phyloP scores from a whole-genome alignment of 2,329 filamentous ascomycete species.

The Botrytis squamosa region DNA sequence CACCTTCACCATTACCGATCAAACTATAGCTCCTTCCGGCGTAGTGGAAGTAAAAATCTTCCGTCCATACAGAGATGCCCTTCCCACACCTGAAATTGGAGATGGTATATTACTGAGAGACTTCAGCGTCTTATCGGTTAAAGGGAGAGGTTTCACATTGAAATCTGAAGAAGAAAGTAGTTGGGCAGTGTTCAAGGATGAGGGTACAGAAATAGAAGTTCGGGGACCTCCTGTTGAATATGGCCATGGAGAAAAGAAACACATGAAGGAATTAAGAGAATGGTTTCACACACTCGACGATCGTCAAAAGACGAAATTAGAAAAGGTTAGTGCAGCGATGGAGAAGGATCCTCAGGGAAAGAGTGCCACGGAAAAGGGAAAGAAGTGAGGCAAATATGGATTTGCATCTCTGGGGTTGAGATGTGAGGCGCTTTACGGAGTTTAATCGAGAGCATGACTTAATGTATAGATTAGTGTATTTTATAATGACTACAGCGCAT shows the following conservation, averaged over 20 bases:
- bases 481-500: not conserved
- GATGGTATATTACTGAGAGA: slow-evolving; percentile 59
- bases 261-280: slow-evolving; percentile 52
- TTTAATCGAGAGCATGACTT: not conserved
- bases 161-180: slow-evolving; percentile 50
- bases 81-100: slow-evolving; percentile 55
- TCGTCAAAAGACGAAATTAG: slow-evolving; percentile 2
- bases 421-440: not conserved
- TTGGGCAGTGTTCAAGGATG: slow-evolving; percentile 59
- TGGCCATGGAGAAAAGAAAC: slow-evolving; percentile 48
- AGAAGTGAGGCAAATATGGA: not conserved
- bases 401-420: not conserved
- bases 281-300: slow-evolving; percentile 45
- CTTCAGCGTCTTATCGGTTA: slow-evolving; percentile 54
- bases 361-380: slow-evolving; percentile 9
- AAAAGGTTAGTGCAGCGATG: slow-evolving; percentile 1
- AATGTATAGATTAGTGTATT: slow-evolving; percentile 10
- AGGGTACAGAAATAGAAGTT: slow-evolving; percentile 48
- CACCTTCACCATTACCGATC: slow-evolving; percentile 57
- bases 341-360: not conserved
- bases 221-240: slow-evolving; percentile 60
- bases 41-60: slow-evolving; percentile 58
- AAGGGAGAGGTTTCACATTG: slow-evolving; percentile 55
- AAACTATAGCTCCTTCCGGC: slow-evolving; percentile 50
- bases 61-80: slow-evolving; percentile 55